Percentiles rank a stretch among this genome's conserved stretches.
Evolutionary conservation across 768 basidiomycete species (phyloP).

Genomic region (Calvatia gigantea): DNA sequence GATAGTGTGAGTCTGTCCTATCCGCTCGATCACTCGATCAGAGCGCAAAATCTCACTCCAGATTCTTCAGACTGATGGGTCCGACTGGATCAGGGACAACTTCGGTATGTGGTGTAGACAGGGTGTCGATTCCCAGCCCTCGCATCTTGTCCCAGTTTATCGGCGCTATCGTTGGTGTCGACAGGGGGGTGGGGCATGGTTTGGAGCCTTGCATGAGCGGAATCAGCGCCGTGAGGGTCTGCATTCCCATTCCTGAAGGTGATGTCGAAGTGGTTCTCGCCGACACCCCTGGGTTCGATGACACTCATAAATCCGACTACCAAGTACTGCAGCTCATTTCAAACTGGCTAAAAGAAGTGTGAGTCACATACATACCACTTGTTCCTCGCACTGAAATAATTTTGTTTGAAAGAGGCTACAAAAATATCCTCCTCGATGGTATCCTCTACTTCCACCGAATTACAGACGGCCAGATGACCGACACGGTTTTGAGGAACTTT

Average conservation of each 20-base stretch:
- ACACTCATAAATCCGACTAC: constrained; percentile 20
- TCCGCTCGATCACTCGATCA: neutral
- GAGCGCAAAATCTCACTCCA: neutral
- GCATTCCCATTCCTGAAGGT: neutral
- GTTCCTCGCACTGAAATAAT: too few species aligned
- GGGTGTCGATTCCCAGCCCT: neutral
- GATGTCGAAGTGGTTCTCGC: neutral
- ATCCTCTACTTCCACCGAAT: neutral
- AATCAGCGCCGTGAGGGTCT: neutral
- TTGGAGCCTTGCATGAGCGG: neutral
- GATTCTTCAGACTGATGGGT: neutral
- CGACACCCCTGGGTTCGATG: constrained; percentile 17
- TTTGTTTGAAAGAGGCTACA: too few species aligned
- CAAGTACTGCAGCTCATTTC: constrained; percentile 23
- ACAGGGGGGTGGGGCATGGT: neutral
- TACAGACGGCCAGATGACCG: neutral
- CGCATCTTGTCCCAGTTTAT: neutral
- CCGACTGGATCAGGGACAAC: neutral
- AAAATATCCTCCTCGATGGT: too few species aligned
- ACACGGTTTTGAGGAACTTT: neutral
- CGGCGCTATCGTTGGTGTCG: neutral
- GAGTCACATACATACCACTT: too few species aligned
- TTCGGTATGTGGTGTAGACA: neutral
- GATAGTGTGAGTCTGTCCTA: constrained; percentile 1
- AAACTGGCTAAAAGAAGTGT: constrained; percentile 24